These are phyloP conservation scores for Claviceps pusilla DNA, from an alignment of 2,329 filamentous ascomycete genomes.

Conservation along the genomic window DNA sequence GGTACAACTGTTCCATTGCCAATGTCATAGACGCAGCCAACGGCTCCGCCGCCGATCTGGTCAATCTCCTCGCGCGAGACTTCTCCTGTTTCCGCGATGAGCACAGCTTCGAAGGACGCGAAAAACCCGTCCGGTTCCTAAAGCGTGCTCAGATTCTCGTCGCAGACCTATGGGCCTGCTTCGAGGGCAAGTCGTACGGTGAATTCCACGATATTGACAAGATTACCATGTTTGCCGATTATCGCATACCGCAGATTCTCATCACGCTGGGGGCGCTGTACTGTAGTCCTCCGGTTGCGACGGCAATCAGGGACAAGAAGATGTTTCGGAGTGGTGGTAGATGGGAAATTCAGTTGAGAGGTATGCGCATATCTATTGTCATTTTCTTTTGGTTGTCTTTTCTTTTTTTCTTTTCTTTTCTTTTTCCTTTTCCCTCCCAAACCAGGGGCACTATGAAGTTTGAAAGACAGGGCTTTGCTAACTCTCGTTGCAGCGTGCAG, in stretches of 20 bases:
- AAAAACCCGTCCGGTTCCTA: conserved; percentile 59
- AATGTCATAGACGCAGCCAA: conserved; percentile 61
- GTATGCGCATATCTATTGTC: conserved; percentile 24
- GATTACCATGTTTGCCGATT: conserved; percentile 98
- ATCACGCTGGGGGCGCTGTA: conserved; percentile 66
- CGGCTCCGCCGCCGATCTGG: conserved; percentile 66
- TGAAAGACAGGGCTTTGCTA: not conserved
- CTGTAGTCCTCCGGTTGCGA: conserved; percentile 68
- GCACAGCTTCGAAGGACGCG: conserved; percentile 55
- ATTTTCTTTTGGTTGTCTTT: not conserved
- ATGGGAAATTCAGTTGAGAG: conserved; percentile 80
- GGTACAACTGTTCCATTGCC: conserved; percentile 59
- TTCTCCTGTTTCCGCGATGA: conserved; percentile 83
- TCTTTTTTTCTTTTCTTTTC: not conserved
- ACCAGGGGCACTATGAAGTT: not conserved
- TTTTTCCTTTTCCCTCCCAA: not conserved
- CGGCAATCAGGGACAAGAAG: conserved; percentile 49
- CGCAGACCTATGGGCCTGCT: conserved; percentile 92
- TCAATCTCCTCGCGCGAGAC: conserved; percentile 69
- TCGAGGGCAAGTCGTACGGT: conserved; percentile 66
- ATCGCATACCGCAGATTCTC: conserved; percentile 88
- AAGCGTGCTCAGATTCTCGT: conserved; percentile 94
- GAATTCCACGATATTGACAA: conserved; percentile 81
- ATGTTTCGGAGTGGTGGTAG: conserved; percentile 54
- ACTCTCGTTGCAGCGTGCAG: conserved; percentile 48